phyloP scores from a whole-genome alignment of 805 yeast genomes.

The Sugiyamaella mastotermitis region DNA sequence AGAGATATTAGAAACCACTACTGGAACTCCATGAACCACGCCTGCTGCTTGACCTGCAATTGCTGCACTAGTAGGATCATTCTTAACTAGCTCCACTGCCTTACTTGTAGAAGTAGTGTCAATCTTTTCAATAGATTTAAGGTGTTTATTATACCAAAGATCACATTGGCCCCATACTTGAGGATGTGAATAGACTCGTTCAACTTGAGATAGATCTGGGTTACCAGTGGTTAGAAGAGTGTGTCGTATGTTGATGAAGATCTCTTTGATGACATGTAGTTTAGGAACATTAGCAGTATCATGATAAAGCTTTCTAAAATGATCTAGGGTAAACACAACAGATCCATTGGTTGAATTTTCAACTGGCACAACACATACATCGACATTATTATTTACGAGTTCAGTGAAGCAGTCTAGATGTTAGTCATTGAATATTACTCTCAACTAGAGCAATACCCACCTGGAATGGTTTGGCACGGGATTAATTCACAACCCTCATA shows the following conservation, averaged over 20 bases:
- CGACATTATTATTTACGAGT: constrained; percentile 43
- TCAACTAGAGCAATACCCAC: constrained; percentile 8
- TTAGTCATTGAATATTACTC: constrained; percentile 29
- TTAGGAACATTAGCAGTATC: constrained; percentile 18
- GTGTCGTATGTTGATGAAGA: constrained; percentile 78
- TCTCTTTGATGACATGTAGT: constrained; percentile 64
- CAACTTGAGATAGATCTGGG: constrained; percentile 38
- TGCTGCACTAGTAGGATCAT: constrained; percentile 49
- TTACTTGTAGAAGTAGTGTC: constrained; percentile 78
- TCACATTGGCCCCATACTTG: constrained; percentile 96
- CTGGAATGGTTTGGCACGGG: constrained; percentile 22
- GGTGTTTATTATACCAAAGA: constrained; percentile 41
- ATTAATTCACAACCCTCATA: constrained; percentile 27
- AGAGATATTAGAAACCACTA: constrained; percentile 54
- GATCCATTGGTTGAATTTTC: constrained; percentile 96
- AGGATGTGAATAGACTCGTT: constrained; percentile 79
- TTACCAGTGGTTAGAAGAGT: constrained; percentile 47
- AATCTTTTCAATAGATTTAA: constrained; percentile 38
- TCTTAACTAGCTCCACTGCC: constrained; percentile 65
- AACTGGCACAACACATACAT: constrained; percentile 76
- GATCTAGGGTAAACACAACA: constrained; percentile 79
- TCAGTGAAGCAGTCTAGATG: constrained; percentile 61
- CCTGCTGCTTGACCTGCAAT: constrained; percentile 71
- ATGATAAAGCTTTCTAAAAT: constrained; percentile 49
- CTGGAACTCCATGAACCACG: constrained; percentile 48